These are phyloP conservation scores for Gossypium davidsonii DNA, from an alignment of 441 rosid species.

Conservation along the genomic window DNA sequence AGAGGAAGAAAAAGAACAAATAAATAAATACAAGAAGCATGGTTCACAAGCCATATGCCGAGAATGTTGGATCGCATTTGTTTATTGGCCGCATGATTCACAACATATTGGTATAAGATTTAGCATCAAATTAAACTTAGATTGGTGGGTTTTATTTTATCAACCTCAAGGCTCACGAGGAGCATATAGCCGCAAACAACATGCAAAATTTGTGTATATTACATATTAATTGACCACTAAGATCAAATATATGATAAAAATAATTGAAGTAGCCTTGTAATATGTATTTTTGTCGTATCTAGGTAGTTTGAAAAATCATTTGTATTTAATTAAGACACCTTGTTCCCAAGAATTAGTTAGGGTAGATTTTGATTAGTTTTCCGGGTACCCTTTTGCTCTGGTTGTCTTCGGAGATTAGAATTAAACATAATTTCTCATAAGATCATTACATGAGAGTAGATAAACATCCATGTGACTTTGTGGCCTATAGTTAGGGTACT, in stretches of 20 bases:
- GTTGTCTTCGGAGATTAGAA: background rate
- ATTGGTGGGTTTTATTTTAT: background rate
- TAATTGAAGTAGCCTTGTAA: background rate
- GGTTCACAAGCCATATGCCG: background rate
- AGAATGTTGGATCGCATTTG: background rate
- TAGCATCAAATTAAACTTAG: background rate
- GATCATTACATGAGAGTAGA: background rate
- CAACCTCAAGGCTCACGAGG: slow-evolving; percentile 2
- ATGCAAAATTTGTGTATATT: background rate
- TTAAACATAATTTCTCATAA: background rate
- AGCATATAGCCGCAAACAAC: background rate
- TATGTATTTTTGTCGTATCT: background rate
- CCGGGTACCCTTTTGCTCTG: background rate
- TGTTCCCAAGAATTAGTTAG: background rate
- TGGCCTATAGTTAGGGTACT: too few species aligned
- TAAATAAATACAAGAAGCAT: background rate
- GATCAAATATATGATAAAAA: background rate
- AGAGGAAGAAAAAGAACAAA: background rate
- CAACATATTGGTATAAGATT: background rate
- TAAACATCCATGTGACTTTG: background rate
- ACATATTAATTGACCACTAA: background rate
- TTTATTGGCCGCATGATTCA: background rate
- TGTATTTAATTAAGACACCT: background rate
- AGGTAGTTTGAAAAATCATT: background rate
- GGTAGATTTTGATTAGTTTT: background rate